Percentiles rank a stretch among this genome's conserved stretches.
These are phyloP conservation scores for Aspergillus jensenii DNA, from an alignment of 2,329 filamentous ascomycete genomes.

Conservation along the genomic window DNA sequence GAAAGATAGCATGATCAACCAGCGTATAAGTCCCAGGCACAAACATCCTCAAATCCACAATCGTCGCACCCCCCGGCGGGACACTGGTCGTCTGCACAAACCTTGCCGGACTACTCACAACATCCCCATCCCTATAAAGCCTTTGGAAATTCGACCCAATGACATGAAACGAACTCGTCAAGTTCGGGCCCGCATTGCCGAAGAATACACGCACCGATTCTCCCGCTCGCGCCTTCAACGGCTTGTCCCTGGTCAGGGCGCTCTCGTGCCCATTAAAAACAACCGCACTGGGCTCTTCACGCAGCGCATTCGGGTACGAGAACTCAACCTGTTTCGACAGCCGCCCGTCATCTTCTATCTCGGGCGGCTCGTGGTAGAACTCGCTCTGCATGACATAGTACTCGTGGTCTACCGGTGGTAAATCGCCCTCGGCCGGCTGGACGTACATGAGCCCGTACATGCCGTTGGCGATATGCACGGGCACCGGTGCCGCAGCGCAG, in stretches of 20 bases:
- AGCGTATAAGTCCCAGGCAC: not conserved
- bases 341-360: not conserved
- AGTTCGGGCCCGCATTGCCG: not conserved
- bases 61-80: not conserved
- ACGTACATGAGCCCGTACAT: not conserved
- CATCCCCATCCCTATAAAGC: not conserved
- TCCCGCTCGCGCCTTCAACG: not conserved
- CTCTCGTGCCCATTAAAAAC: not conserved
- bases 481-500: not conserved
- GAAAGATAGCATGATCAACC: constrained; percentile 31
- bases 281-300: not conserved
- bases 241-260: not conserved
- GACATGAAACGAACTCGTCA: not conserved
- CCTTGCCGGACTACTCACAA: not conserved
- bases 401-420: not conserved
- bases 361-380: not conserved
- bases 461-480: not conserved
- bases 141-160: not conserved
- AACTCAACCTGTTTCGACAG: not conserved
- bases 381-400: not conserved
- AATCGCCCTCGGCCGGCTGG: not conserved
- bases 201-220: not conserved
- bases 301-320: not conserved
- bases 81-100: not conserved
- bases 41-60: not conserved